These are phyloP conservation scores for Orbilia blumenaviensis DNA, from an alignment of 2,329 filamentous ascomycete species.

Conservation along the genomic window DNA sequence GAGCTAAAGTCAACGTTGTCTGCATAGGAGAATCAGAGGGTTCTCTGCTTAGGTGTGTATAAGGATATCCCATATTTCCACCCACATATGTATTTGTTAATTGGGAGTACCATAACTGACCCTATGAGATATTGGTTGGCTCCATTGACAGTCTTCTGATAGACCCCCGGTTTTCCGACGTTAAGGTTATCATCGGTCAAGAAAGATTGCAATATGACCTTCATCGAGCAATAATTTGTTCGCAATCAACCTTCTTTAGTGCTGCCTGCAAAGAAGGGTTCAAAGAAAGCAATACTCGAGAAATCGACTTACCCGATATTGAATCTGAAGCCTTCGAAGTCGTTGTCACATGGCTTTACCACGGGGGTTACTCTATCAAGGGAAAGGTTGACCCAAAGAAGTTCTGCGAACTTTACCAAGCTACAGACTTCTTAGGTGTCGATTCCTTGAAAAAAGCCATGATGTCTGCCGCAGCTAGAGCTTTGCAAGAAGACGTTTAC, in stretches of 20 bases:
- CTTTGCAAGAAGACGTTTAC: background rate
- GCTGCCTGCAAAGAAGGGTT: slow-evolving; percentile 40
- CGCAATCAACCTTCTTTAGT: slow-evolving; percentile 55
- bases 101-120: background rate
- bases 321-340: background rate
- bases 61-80: background rate
- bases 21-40: background rate
- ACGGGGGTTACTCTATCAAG: background rate
- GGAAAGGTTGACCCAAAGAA: background rate
- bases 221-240: slow-evolving; percentile 53
- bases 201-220: slow-evolving; percentile 53
- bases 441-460: background rate
- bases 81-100: too few species aligned
- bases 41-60: background rate
- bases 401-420: background rate
- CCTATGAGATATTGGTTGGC: background rate
- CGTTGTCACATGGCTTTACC: slow-evolving; percentile 1
- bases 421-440: background rate
- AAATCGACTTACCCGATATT: slow-evolving; percentile 3
- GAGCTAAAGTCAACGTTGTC: background rate
- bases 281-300: background rate
- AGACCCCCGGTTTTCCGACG: slow-evolving; percentile 5
- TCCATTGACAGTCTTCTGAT: background rate
- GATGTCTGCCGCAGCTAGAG: background rate
- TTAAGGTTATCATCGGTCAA: slow-evolving; percentile 48